phyloP scores from a whole-genome alignment of 371 early-diverging fungal species.

The Ordospora colligata region DNA sequence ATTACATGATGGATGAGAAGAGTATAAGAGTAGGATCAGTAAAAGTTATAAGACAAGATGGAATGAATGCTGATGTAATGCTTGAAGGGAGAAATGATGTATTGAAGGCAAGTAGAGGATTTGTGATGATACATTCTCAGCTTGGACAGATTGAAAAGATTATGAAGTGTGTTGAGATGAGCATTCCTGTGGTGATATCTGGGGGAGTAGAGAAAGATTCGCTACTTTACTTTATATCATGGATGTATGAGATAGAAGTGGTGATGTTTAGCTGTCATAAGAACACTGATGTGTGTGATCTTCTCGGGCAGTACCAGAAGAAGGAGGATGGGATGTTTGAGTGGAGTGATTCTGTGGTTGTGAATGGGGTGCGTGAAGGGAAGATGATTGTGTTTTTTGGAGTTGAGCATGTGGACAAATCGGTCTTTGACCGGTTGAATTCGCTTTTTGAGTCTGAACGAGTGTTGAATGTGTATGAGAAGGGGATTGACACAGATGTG shows the following conservation, averaged over 20 bases:
- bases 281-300: slow-evolving; percentile 53
- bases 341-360: slow-evolving; percentile 42
- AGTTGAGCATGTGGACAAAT: slow-evolving; percentile 52
- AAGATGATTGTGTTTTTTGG: slow-evolving; percentile 39
- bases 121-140: slow-evolving; percentile 50
- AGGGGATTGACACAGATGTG: slow-evolving; percentile 40
- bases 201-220: slow-evolving; percentile 29
- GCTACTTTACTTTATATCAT: slow-evolving; percentile 30
- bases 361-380: slow-evolving; percentile 14
- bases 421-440: slow-evolving; percentile 56
- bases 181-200: slow-evolving; percentile 48
- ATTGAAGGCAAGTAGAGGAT: neutral
- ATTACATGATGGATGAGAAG: neutral
- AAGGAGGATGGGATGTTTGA: slow-evolving; percentile 18
- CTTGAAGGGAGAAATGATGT: neutral
- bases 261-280: slow-evolving; percentile 40
- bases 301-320: slow-evolving; percentile 54
- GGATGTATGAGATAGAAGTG: slow-evolving; percentile 15
- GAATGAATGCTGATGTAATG: neutral
- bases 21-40: neutral
- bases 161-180: slow-evolving; percentile 22
- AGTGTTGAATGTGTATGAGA: slow-evolving; percentile 44
- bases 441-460: slow-evolving; percentile 53
- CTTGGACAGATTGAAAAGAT: slow-evolving; percentile 38
- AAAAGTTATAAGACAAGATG: neutral